Evolutionary conservation across 768 basidiomycete species (phyloP), one percentile per base, ranked within the genome.

Genomic region (Pleurotus platypus): DNA sequence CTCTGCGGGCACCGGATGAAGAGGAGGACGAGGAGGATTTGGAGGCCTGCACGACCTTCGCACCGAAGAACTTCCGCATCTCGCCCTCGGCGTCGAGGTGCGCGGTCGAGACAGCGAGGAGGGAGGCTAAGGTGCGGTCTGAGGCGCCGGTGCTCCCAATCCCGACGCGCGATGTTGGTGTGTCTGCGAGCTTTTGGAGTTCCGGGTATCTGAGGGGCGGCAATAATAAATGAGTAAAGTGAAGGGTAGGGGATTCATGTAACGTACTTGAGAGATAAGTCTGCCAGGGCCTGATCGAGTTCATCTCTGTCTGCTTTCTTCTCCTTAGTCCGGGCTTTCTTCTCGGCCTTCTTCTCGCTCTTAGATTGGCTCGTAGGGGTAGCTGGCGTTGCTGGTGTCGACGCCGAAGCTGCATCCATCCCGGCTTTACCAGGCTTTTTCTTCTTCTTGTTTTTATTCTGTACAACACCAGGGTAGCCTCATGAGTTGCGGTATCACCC

Each of bases 51-150:
- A 98, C 82, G 57, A 97, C 94, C 64, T 87, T 90, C 16, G 91
- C 82, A 1, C 96, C 96, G 66, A 99, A 99, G 78, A 98, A 96
- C 61, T 86, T 88, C 56, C 90, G 86, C 72, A 98, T 82, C 67
- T 99, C 97, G 0, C 89, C 88, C 58, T 96, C 94, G 9, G 86
- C 78, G 60, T 98, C 94, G 13, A 99, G 83, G 63, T 92, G 80
- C 42, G 87, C 75, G 1, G 87, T 76, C 0, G 91, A 92, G 15
- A 96, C 86, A 0, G 90, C 75, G 16, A 96, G 78, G 1, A 97
- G 81, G 47, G 80, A 69, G 9, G 80, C 69, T 54, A 84, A 66
- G 18, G 74, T 68, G 42, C 69, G 66, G 60, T 61, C 58, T 61
- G 65, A 18, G 69, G 62, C 0, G 69, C 65, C 18, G 1, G 63